Evolutionary conservation across 352 stramenopile species (phyloP), one percentile per base, ranked within the genome.

Genomic region (Phytophthora niederhauseri): DNA sequence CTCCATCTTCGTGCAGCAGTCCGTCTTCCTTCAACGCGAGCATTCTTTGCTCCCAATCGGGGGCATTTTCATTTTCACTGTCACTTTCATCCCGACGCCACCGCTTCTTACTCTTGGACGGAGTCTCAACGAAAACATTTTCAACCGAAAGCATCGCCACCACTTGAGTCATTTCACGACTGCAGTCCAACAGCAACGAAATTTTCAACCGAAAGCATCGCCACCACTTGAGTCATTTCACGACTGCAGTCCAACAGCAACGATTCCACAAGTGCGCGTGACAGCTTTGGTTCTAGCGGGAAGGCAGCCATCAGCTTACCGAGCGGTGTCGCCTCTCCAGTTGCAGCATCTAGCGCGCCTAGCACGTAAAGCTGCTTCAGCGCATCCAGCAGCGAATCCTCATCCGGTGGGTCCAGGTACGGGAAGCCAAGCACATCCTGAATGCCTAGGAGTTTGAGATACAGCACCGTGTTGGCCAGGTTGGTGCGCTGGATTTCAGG

Each of bases 401-500:
- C 75, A 2, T 87, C 81, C 1, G 87, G 87, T 12, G 81, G 79
- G 50, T 95, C 87, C 28, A 95, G 61, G 26, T 88, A 91, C 20
- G 79, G 67, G 53, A 95, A 95, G 2, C 69, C 70, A 11, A 95
- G 53, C 17, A 95, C 85, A 57, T 95, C 82, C 19, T 85, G 68
- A 26, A 95, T 81, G 7, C 88, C 85, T 7, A 95, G 68, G 0
- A 91, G 57, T 59, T 94, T 94, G 1, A 95, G 74, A 48, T 89
- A 89, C 65, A 99, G 83, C n/a, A 99, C 97, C 2, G 97, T 97
- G 70, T 94, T 98, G 49, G 84, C 89, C 63, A 99, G 73, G 55
- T 98, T 97, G 1, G 91, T 98, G 46, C 97, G 86, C 31, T 99
- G 84, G 72, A 99, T 99, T 81, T 99, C 98, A 0, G 98, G 98